These are phyloP conservation scores for Apiospora malaysiana DNA, from an alignment of 2,329 filamentous ascomycete species.

Conservation along the genomic window DNA sequence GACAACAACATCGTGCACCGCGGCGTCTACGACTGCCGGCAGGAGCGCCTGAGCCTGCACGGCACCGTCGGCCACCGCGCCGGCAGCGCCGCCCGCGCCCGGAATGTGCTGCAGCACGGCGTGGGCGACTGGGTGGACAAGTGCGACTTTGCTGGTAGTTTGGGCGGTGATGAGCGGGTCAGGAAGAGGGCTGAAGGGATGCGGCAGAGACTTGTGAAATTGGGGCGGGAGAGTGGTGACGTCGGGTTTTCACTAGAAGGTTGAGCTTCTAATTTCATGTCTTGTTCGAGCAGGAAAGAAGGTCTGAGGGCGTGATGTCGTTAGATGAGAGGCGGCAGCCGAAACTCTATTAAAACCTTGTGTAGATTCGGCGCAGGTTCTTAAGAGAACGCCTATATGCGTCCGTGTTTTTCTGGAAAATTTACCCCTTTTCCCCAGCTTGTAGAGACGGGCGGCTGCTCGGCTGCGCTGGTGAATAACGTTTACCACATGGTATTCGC, in stretches of 20 bases:
- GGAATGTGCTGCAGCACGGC: constrained; percentile 79
- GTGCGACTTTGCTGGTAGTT: constrained; percentile 59
- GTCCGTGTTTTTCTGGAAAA: neutral
- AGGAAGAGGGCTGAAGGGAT: constrained; percentile 64
- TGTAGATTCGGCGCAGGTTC: neutral
- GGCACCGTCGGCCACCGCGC: constrained; percentile 70
- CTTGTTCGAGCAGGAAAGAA: neutral
- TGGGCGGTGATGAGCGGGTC: constrained; percentile 41
- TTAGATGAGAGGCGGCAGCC: neutral
- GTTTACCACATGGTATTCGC: neutral
- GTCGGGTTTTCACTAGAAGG: constrained; percentile 69
- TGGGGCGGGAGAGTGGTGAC: constrained; percentile 65
- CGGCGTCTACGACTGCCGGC: constrained; percentile 64
- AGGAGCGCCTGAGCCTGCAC: constrained; percentile 74
- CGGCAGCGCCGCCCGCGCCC: constrained; percentile 62
- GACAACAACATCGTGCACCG: constrained; percentile 87
- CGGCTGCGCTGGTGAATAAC: neutral
- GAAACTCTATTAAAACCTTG: neutral
- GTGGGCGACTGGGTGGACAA: constrained; percentile 69
- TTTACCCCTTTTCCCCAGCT: neutral
- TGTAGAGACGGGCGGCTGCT: neutral
- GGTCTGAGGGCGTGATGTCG: neutral
- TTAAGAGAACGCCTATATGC: neutral
- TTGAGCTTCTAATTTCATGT: constrained; percentile 37
- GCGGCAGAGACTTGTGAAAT: constrained; percentile 64